phyloP scores from a whole-genome alignment of 441 rosid species.

The Gossypium gossypioides region DNA sequence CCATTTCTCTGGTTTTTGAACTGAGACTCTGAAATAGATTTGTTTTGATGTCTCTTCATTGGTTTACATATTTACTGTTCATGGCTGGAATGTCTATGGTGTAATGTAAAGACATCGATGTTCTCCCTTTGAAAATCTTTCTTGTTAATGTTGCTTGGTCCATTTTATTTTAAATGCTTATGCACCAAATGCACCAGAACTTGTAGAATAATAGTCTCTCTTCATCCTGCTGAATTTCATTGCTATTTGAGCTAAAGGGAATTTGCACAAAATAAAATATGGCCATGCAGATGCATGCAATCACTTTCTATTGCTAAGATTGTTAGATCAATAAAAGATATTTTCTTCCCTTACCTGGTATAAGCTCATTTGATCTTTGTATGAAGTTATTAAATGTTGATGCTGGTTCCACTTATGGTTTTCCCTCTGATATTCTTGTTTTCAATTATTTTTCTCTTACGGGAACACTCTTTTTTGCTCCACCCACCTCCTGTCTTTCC shows the following conservation, averaged over 20 bases:
- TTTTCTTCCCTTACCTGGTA: neutral
- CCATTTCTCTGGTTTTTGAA: slow-evolving; percentile 1
- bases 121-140: neutral
- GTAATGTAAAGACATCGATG: neutral
- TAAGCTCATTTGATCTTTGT: neutral
- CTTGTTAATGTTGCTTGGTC: neutral
- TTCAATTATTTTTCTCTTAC: neutral
- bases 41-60: neutral
- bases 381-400: neutral
- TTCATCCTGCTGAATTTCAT: neutral
- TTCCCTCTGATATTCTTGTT: slow-evolving; percentile 3
- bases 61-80: neutral
- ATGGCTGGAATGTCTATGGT: neutral
- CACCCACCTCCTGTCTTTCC: neutral
- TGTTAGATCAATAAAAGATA: neutral
- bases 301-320: neutral
- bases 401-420: neutral
- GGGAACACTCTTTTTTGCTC: neutral
- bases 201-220: neutral
- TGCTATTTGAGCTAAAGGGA: neutral
- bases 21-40: neutral
- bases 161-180: neutral
- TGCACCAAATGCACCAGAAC: neutral
- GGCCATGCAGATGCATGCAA: neutral
- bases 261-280: neutral